Percentiles rank a stretch among this genome's conserved stretches.
These are phyloP conservation scores for Aspergillus sergii DNA, from an alignment of 2,329 filamentous ascomycete genomes.

Conservation along the genomic window DNA sequence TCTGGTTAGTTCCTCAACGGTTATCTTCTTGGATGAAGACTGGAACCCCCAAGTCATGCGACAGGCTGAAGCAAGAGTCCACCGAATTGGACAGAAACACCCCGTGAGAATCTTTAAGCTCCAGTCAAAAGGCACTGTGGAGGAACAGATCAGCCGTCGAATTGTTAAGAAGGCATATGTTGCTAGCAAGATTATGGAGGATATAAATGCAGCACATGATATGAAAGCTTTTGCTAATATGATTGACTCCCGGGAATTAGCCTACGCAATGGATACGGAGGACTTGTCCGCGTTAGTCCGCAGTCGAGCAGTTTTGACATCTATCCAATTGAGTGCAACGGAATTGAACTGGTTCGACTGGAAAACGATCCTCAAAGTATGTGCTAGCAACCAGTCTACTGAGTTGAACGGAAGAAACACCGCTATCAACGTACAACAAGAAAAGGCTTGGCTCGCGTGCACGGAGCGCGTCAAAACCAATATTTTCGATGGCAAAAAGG, in stretches of 20 bases:
- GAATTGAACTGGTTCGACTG: background rate
- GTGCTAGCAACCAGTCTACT: background rate
- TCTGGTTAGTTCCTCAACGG: slow-evolving; percentile 56
- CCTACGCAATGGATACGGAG: background rate
- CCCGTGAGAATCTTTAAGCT: slow-evolving; percentile 60
- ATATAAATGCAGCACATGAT: background rate
- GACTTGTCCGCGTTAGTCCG: background rate
- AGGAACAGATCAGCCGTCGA: slow-evolving; percentile 61
- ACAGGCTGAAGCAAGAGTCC: slow-evolving; percentile 58
- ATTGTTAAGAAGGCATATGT: slow-evolving; percentile 66
- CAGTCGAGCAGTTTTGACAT: background rate
- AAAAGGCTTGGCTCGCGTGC: slow-evolving; percentile 58
- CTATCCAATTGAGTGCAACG: background rate
- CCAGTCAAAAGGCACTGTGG: slow-evolving; percentile 59
- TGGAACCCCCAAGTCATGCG: slow-evolving; percentile 59
- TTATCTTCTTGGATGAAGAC: slow-evolving; percentile 60
- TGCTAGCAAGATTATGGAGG: slow-evolving; percentile 62
- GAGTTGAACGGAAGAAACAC: background rate
- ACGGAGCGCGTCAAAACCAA: slow-evolving; percentile 61
- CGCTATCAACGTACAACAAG: slow-evolving; percentile 44
- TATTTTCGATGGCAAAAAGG: slow-evolving; percentile 59
- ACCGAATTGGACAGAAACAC: slow-evolving; percentile 58
- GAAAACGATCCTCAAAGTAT: slow-evolving; percentile 48
- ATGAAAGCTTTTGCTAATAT: background rate
- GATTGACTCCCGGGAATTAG: background rate